Evolutionary conservation across 805 yeast genomes (phyloP), one percentile per base, ranked within the genome.

Genomic region (Ogataea naganishii): DNA sequence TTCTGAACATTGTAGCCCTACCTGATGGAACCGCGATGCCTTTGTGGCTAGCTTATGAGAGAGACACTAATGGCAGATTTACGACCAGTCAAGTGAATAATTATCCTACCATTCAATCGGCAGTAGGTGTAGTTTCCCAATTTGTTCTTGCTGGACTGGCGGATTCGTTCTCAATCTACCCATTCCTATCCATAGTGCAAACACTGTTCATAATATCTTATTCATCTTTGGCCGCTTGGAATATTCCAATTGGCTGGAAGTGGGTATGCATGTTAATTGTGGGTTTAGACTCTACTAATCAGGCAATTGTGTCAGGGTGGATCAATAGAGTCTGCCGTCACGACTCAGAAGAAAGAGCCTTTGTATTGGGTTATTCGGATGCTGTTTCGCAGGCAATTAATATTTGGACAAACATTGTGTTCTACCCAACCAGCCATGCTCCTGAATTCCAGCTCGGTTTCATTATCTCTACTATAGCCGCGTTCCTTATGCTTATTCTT

Each of bases 331-430:
- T 50, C 2, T 47, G 58, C 24, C 62, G 66, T 19, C 62, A 69
- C 37, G 83, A 77, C 47, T 47, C 71, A 16, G 74, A 76, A 53
- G 79, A 72, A 42, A 60, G 82, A 43, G 79, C 82, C 0, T 58
- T 76, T 27, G 77, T 74, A 1, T 53, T 76, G 28, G 82, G 50
- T 10, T 47, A 38, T 31, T 44, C 51, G 2, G 51, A 47, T 34
- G 51, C 51, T 3, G 49, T 47, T 14, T 63, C 68, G 7, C 66
- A 63, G 32, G 64, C 66, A 7, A 58, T 62, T 49, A 63, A 62
- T 31, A 56, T 63, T 29, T 64, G 69, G 62, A 62, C 68, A 9
- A 63, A 60, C 34, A 60, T 63, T 32, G 68, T 49, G 4, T 60
- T 60, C 34, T 63, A 47, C 37, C 67, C 68, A 7, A 62, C 69